Evolutionary conservation across 2,329 filamentous ascomycete genomes (phyloP).

Genomic region (Fusarium pilosicola): DNA sequence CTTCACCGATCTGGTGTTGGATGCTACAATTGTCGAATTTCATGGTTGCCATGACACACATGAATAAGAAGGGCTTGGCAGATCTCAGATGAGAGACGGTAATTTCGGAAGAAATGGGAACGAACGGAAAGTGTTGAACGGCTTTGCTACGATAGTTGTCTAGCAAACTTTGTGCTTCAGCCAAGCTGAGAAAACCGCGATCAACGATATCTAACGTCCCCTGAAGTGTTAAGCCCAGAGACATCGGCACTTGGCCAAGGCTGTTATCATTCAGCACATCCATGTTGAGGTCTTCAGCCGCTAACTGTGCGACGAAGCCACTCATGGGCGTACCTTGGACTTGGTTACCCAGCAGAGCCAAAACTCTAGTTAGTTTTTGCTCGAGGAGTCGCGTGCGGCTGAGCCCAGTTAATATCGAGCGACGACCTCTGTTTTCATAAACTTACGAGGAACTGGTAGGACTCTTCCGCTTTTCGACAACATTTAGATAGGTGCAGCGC

Average conservation of each 20-base stretch:
- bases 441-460: slow-evolving; percentile 7
- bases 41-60: slow-evolving; percentile 14
- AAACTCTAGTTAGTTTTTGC: not conserved
- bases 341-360: not conserved
- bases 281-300: not conserved
- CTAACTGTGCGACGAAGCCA: not conserved
- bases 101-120: not conserved
- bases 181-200: not conserved
- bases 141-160: slow-evolving; percentile 6
- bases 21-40: slow-evolving; percentile 11
- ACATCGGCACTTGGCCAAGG: not conserved
- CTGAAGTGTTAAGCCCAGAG: not conserved
- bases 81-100: not conserved
- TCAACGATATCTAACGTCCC: not conserved
- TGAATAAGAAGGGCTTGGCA: not conserved
- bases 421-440: no score
- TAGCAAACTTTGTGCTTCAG: not conserved
- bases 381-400: slow-evolving; percentile 7
- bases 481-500: slow-evolving; percentile 9
- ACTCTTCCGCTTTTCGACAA: slow-evolving; percentile 19
- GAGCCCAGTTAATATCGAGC: no score
- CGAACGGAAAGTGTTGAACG: not conserved
- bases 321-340: not conserved
- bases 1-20: not conserved
- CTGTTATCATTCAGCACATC: fast-evolving